Evolutionary conservation across 495 filamentous ascomycete species (phyloP), one percentile per base, ranked within the genome.

Genomic region (Alectoria sarmentosa): DNA sequence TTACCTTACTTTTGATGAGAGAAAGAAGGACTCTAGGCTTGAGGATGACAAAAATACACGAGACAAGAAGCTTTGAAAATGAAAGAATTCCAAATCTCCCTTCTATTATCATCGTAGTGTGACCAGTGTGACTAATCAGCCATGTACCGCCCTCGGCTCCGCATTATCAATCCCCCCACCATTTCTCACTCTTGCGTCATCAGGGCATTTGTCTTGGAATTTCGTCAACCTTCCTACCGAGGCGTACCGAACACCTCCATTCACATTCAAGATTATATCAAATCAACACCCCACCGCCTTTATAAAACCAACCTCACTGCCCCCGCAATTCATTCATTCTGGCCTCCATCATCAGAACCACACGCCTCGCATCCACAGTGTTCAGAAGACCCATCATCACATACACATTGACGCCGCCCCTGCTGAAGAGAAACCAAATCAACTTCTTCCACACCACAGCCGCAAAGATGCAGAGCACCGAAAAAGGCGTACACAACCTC

Each of bases 401-500:
- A 4, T n/a, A n/a, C n/a, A n/a, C 38, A 7, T n/a, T 11, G 48
- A 1, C 13, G 39, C 46, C 28, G 15, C 48, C 9, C 56, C 10
- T 34, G 21, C n/a, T 61, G 9, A 66, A 21, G 26, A 61, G 42
- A 30, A 63, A 61, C 15, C 61, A 60, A 3, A 58, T 65, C n/a
- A 66, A 66, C 46, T 59, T 30, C 57, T 85, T 88, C 68, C 72
- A 76, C 34, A 71, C 71, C 39, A 82, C 84, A 58, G 72, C 76
- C 60, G 67, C 71, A 70, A 85, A 80, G 69, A 82, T 85, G 78
- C 36, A 54, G n/a, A 48, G 52, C 17, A 62, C 49, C 1, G 41
- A 66, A 52, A 28, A 39, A 6, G 82, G 75, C 72, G 83, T 84
- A 21, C 79, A 83, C 68, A 80, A 82, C 68, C 67, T 84, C 42